Evolutionary conservation across 1,284 basidiomycete species (phyloP), one percentile per base, ranked within the genome.

Genomic region (Cryptococcus sp.): DNA sequence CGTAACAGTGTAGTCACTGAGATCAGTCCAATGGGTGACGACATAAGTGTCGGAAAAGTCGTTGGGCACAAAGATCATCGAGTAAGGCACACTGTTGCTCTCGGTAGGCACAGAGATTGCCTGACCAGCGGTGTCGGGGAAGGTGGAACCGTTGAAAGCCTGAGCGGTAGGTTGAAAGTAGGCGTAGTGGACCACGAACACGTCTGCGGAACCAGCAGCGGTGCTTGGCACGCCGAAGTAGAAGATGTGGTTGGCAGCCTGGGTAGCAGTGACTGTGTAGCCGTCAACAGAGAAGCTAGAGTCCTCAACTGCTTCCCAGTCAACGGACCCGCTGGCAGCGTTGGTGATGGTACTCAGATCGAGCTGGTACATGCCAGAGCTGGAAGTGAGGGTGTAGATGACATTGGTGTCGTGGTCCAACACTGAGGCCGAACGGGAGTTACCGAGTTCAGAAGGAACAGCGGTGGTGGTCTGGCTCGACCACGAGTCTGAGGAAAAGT

Each of bases 391-490:
- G 22, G 76, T 71, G 71, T 74, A 91, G 79, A 93, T 86, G 59
- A 87, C 84, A 61, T 92, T 91, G 52, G 91, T 93, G 77, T 93
- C 91, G 67, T 93, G 91, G 78, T 94, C 91, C 41, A 93, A 83
- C 60, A 93, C 85, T 26, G 88, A 69, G 15, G 75, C 64, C 4
- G 75, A 77, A 56, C 76, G 72, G 39, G 74, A 70, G 55, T 68
- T 66, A 34, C 70, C 68, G 13, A 73, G 54, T 37, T 69, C 58
- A 13, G 68, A 49, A 5, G 75, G 75, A 3, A 64, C 65, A 6
- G 68, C 67, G 11, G 75, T 63, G 17, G 78, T 78, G 10, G 64
- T 50, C 61, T 79, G 77, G 45, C 71, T 77, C 11, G 75, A 76
- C 79, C 79, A 80, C 4, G 70, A 64, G 52, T 72, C 61, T 25